Evolutionary conservation across 2,329 filamentous ascomycete genomes (phyloP).

Genomic region (Fusarium coffeatum): DNA sequence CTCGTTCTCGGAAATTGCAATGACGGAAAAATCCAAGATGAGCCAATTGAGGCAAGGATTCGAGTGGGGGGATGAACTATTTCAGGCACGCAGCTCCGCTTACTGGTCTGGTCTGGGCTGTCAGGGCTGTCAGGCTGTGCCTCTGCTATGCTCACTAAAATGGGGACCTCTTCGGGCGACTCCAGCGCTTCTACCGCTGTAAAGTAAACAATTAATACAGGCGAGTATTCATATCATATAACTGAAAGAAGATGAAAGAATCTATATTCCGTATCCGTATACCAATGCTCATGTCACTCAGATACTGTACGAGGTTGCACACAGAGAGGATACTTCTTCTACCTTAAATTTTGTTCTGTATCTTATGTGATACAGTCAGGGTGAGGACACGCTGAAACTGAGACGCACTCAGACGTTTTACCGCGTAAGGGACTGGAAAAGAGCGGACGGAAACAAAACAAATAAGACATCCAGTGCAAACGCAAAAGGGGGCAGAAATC

Average conservation of each 20-base stretch:
- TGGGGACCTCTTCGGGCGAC: background rate
- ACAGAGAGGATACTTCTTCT: background rate
- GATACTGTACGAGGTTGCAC: conserved; percentile 24
- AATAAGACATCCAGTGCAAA: conserved; percentile 5
- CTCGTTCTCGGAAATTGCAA: conserved; percentile 41
- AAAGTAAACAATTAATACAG: background rate
- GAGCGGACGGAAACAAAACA: conserved; percentile 22
- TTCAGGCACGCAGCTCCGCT: conserved; percentile 37
- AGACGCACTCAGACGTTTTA: conserved; percentile 27
- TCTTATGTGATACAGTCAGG: conserved; percentile 6
- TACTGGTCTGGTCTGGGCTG: conserved; percentile 8
- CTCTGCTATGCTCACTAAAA: conserved; percentile 9
- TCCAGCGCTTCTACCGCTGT: conserved; percentile 2
- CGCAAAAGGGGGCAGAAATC: background rate
- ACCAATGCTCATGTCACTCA: background rate
- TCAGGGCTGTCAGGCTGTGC: background rate
- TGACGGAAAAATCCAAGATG: conserved; percentile 31
- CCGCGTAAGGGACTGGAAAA: background rate
- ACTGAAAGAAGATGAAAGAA: background rate
- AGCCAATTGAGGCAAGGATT: conserved; percentile 21
- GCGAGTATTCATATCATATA: background rate
- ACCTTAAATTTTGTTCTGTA: background rate
- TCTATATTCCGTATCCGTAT: background rate
- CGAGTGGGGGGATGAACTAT: background rate
- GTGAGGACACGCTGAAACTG: conserved; percentile 21